A percentile compares a stretch with the other conserved stretches of the same genome.
These are phyloP conservation scores for Lipomyces kockii DNA, from an alignment of 805 yeast genomes.

Conservation along the genomic window DNA sequence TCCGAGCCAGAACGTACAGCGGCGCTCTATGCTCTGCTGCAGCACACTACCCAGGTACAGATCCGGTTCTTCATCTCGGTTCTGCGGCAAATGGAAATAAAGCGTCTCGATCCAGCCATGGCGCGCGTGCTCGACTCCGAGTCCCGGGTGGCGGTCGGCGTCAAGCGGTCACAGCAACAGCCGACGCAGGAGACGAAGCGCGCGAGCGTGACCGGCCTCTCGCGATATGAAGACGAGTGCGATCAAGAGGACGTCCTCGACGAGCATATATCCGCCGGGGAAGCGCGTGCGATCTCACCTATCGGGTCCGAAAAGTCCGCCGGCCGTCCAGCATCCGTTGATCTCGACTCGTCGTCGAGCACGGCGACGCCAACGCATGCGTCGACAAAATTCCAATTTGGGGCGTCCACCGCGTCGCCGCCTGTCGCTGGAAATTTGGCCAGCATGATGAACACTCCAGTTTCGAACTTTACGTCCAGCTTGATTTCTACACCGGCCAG, in stretches of 20 bases:
- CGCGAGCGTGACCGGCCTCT: constrained; percentile 2
- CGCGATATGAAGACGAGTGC: not conserved
- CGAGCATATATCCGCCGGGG: not conserved
- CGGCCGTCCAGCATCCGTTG: constrained; percentile 21
- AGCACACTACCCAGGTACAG: constrained; percentile 46
- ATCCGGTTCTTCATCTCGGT: constrained; percentile 45
- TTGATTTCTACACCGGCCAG: constrained; percentile 16
- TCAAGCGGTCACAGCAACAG: constrained; percentile 5
- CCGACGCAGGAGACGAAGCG: constrained; percentile 2
- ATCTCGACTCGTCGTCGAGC: constrained; percentile 7
- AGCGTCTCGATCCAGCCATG: constrained; percentile 15
- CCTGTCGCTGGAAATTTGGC: constrained; percentile 41
- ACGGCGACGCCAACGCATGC: constrained; percentile 13
- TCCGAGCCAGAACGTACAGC: constrained; percentile 48
- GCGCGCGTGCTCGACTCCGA: constrained; percentile 8
- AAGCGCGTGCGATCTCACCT: constrained; percentile 30
- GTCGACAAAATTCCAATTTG: constrained; percentile 20
- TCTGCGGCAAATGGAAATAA: constrained; percentile 42
- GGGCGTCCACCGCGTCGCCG: constrained; percentile 19
- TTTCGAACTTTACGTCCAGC: constrained; percentile 12
- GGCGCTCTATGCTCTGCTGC: constrained; percentile 46
- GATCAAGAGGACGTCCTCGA: not conserved
- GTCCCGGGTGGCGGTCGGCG: not conserved
- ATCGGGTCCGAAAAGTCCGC: constrained; percentile 34
- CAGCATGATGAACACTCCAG: constrained; percentile 42